Base-by-base conservation (phyloP, 768 basidiomycete genomes). In the Antrodiella citrinella region DNA sequence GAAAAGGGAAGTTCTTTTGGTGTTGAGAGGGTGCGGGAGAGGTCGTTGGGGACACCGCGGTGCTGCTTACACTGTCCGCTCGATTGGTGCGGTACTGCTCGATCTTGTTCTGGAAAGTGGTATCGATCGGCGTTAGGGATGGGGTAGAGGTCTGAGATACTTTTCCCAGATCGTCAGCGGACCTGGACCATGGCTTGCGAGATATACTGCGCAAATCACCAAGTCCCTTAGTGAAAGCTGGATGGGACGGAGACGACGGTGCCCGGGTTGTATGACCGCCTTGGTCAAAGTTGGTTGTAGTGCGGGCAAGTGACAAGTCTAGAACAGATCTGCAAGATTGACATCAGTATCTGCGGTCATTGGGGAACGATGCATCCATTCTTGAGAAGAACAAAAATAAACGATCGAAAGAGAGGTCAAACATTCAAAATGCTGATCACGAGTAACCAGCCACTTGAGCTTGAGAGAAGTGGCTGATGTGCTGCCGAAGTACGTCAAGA, bases 101-200 rank as follows among this genome's bases (percentile, higher is more conserved):
- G 55, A 83, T 75, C 59, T 74, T 79, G 48, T 82, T 77, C 39
- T 85, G 80, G 55, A 86, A 69, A 18, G 72, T 70, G 4, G 72
- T 56, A 42, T 76, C 74, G 47, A 74, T 58, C n/a, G 68, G 67
- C 30, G 67, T 57, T 50, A 63, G 63, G 11, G 57, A 65, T 3
- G 62, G 61, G 4, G 62, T 55, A 35, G 62, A 59, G 12, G 72
- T 46, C 2, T 54, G 53, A 3, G 59, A 71, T 45, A 81, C 66
- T 61, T 76, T 80, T 58, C 78, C 75, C 46, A 91, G 74, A 62
- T 91, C 88, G 60, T 91, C 88, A 19, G 80, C 86, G 4, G 86
- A 89, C 61, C 72, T 81, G 21, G 86, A 88, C 88, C 88, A 91
- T 11, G 74, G 76, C 62, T 80, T 84, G 58, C 80, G 75, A 0